Evolutionary conservation across 345 rosid genomes (phyloP).

Genomic region (Microcos paniculata): DNA sequence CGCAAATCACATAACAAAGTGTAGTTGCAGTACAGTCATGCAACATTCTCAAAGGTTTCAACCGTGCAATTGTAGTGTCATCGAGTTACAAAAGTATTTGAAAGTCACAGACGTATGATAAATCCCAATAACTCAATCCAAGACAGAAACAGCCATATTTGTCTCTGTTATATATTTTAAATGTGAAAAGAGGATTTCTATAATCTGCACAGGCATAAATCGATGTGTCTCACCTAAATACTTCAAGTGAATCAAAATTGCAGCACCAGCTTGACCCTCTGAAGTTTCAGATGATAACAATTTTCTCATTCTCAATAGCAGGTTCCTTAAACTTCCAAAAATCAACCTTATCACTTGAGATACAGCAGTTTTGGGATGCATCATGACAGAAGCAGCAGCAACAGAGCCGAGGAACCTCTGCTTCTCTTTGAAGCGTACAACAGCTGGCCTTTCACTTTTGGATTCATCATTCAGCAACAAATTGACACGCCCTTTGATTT

Average conservation of each 20-base stretch:
- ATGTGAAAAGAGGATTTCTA: slow-evolving; percentile 68
- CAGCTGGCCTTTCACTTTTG: slow-evolving; percentile 59
- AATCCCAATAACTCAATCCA: slow-evolving; percentile 64
- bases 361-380: slow-evolving; percentile 76
- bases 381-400: slow-evolving; percentile 70
- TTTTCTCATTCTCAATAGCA: slow-evolving; percentile 50
- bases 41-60: slow-evolving; percentile 57
- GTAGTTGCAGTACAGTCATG: slow-evolving; percentile 70
- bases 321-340: slow-evolving; percentile 44
- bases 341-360: slow-evolving; percentile 73
- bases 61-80: slow-evolving; percentile 64
- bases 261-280: slow-evolving; percentile 52
- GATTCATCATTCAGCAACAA: slow-evolving; percentile 79
- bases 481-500: slow-evolving; percentile 70
- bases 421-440: slow-evolving; percentile 79
- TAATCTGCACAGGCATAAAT: slow-evolving; percentile 49
- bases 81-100: slow-evolving; percentile 62
- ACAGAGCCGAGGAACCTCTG: slow-evolving; percentile 80
- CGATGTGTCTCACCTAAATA: slow-evolving; percentile 51
- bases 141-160: slow-evolving; percentile 42
- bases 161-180: slow-evolving; percentile 57
- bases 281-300: slow-evolving; percentile 52
- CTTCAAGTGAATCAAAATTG: slow-evolving; percentile 41
- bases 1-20: slow-evolving; percentile 68
- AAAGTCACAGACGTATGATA: slow-evolving; percentile 53